A percentile compares a stretch with the other conserved stretches of the same genome.
Evolutionary conservation across 139 green algal genomes (phyloP).

Genomic region (Picochlorum sp.): DNA sequence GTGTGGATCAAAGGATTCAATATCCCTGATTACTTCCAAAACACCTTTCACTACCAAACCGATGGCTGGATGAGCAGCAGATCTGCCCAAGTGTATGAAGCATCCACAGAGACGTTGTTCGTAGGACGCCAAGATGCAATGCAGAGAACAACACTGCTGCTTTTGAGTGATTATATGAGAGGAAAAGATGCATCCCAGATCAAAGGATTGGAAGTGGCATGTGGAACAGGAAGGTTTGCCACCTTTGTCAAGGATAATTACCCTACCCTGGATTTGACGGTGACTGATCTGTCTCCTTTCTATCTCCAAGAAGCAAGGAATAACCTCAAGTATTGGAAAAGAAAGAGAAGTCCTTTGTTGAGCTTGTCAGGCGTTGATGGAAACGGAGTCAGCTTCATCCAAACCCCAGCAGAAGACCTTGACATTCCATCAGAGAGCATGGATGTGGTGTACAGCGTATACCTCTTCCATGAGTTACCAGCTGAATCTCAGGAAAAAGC

Average conservation of each 20-base stretch:
- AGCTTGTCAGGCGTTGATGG: constrained; percentile 35
- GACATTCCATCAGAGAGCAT: constrained; percentile 40
- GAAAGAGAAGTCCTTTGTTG: constrained; percentile 14
- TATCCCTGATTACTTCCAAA: constrained; percentile 76
- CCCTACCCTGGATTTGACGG: constrained; percentile 39
- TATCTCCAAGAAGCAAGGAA: constrained; percentile 64
- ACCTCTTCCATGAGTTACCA: constrained; percentile 86
- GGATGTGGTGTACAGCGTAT: constrained; percentile 65
- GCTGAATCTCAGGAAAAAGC: constrained; percentile 26
- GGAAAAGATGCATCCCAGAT: constrained; percentile 11
- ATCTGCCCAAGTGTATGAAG: constrained; percentile 65
- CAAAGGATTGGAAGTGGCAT: constrained; percentile 68
- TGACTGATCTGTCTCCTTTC: constrained; percentile 69
- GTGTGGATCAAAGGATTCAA: constrained; percentile 48
- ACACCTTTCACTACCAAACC: constrained; percentile 80
- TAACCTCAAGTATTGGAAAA: constrained; percentile 48
- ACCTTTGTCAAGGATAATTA: constrained; percentile 85
- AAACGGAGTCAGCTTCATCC: constrained; percentile 37
- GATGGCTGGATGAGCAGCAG: constrained; percentile 73
- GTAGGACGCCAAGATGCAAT: constrained; percentile 81
- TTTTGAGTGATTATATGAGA: constrained; percentile 36
- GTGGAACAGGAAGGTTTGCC: constrained; percentile 76
- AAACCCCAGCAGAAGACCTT: constrained; percentile 58
- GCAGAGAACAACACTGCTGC: constrained; percentile 58
- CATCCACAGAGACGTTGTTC: constrained; percentile 79